These are phyloP conservation scores for Metarhizium robertsii DNA, from an alignment of 2,329 filamentous ascomycete genomes.

Conservation along the genomic window DNA sequence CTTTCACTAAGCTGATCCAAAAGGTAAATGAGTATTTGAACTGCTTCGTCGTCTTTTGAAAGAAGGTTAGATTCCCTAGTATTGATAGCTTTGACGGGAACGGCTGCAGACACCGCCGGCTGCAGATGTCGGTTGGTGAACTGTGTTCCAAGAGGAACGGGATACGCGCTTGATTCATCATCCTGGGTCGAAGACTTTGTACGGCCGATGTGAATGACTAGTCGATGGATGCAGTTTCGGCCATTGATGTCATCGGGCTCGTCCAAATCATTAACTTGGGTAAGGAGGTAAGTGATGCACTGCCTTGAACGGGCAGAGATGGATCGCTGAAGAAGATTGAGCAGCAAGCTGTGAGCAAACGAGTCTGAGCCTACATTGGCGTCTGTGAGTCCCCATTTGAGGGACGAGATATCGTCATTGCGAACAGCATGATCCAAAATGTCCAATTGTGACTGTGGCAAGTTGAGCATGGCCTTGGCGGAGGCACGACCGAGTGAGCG, in stretches of 20 bases:
- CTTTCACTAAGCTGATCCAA: slow-evolving; percentile 58
- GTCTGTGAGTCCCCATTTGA: slow-evolving; percentile 49
- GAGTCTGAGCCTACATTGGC: slow-evolving; percentile 34
- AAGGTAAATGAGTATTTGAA: slow-evolving; percentile 53
- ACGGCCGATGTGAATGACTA: slow-evolving; percentile 86
- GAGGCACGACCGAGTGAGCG: slow-evolving; percentile 70
- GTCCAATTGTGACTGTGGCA: slow-evolving; percentile 61
- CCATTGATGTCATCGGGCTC: slow-evolving; percentile 90
- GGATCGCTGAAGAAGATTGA: slow-evolving; percentile 70
- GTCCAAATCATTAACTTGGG: slow-evolving; percentile 61
- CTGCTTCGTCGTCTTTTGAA: slow-evolving; percentile 62
- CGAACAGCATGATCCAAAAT: slow-evolving; percentile 63
- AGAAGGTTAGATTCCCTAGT: slow-evolving; percentile 60
- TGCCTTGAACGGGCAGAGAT: slow-evolving; percentile 60
- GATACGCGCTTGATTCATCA: slow-evolving; percentile 40
- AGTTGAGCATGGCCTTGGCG: slow-evolving; percentile 63
- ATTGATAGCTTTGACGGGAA: slow-evolving; percentile 49
- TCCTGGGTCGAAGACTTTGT: slow-evolving; percentile 48
- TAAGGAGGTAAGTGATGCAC: slow-evolving; percentile 64
- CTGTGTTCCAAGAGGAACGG: slow-evolving; percentile 39
- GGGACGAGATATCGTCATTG: slow-evolving; percentile 49
- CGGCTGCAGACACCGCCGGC: slow-evolving; percentile 61
- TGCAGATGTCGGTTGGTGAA: slow-evolving; percentile 67
- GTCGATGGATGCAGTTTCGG: slow-evolving; percentile 84
- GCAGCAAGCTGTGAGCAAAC: slow-evolving; percentile 54